phyloP scores from a whole-genome alignment of 2,329 filamentous ascomycete species.

The Diaporthe nobilis region DNA sequence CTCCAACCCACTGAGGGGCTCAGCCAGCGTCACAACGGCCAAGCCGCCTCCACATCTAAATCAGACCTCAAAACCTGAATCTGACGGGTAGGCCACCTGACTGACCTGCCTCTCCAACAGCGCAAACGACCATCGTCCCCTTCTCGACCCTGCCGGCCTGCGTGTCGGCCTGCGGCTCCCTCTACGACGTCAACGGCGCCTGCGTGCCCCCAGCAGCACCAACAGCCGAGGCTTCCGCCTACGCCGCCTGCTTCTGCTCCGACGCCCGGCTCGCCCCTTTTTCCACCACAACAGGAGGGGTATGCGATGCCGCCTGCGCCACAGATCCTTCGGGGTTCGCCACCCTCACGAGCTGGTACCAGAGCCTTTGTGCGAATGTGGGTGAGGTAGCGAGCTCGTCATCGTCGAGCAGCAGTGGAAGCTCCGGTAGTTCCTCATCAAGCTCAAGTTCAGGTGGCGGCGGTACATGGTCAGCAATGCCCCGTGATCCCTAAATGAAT shows the following conservation, averaged over 20 bases:
- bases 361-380: conserved; percentile 72
- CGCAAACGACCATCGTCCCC: conserved; percentile 68
- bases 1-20: neutral
- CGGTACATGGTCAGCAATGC: conserved; percentile 60
- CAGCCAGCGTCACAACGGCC: conserved; percentile 6
- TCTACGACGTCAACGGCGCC: conserved; percentile 78
- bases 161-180: conserved; percentile 69
- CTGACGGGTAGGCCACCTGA: neutral
- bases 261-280: conserved; percentile 72
- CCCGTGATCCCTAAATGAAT: neutral
- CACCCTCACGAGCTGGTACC: conserved; percentile 79
- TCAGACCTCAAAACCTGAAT: conserved; percentile 29
- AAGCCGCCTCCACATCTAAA: neutral
- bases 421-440: conserved; percentile 46
- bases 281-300: conserved; percentile 66
- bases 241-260: conserved; percentile 81
- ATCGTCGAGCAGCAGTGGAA: conserved; percentile 48
- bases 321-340: conserved; percentile 63
- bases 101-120: conserved; percentile 42
- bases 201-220: conserved; percentile 74
- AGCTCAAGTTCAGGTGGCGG: conserved; percentile 45
- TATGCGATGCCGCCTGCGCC: conserved; percentile 74
- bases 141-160: conserved; percentile 74
- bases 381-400: conserved; percentile 48
- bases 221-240: conserved; percentile 64